phyloP scores from a whole-genome alignment of 805 yeast genomes.

The Brettanomyces naardenensis region DNA sequence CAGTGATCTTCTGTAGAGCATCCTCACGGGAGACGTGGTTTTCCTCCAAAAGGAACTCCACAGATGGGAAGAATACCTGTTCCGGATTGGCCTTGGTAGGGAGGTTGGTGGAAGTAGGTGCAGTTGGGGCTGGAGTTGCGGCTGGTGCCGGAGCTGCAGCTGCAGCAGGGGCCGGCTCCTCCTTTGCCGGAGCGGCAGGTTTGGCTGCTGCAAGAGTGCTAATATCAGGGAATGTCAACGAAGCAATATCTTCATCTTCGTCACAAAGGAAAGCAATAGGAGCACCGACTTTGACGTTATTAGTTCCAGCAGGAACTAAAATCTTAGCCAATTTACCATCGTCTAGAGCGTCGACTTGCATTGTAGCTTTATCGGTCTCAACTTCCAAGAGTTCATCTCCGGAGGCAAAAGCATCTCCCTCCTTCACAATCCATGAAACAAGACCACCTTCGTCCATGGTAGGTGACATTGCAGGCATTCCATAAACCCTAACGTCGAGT shows the following conservation, averaged over 20 bases:
- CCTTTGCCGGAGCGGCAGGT: slow-evolving; percentile 11
- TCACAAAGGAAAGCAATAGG: slow-evolving; percentile 90
- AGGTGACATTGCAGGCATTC: slow-evolving; percentile 99
- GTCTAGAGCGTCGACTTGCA: slow-evolving; percentile 83
- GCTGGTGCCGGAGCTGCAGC: slow-evolving; percentile 15
- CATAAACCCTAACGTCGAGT: slow-evolving; percentile 43
- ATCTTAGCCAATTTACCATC: slow-evolving; percentile 88
- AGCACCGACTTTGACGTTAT: slow-evolving; percentile 75
- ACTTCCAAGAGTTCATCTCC: slow-evolving; percentile 82
- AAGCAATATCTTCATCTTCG: slow-evolving; percentile 69
- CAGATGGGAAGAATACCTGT: slow-evolving; percentile 76
- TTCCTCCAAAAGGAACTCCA: slow-evolving; percentile 51
- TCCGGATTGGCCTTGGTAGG: slow-evolving; percentile 46
- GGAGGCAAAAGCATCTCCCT: slow-evolving; percentile 61
- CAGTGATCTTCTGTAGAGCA: slow-evolving; percentile 63
- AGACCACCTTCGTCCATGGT: slow-evolving; percentile 96
- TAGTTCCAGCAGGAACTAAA: slow-evolving; percentile 60
- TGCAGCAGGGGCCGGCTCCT: slow-evolving; percentile 14
- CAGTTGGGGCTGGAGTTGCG: slow-evolving; percentile 11
- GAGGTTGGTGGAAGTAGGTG: slow-evolving; percentile 17
- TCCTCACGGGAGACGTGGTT: slow-evolving; percentile 60
- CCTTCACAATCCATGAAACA: slow-evolving; percentile 80
- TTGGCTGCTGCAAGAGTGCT: slow-evolving; percentile 16
- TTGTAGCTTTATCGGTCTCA: slow-evolving; percentile 82
- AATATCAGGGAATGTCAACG: slow-evolving; percentile 51